Conservation (phyloP, 2,329 filamentous ascomycete species). For the Proliferodiscus dingleyae region DNA sequence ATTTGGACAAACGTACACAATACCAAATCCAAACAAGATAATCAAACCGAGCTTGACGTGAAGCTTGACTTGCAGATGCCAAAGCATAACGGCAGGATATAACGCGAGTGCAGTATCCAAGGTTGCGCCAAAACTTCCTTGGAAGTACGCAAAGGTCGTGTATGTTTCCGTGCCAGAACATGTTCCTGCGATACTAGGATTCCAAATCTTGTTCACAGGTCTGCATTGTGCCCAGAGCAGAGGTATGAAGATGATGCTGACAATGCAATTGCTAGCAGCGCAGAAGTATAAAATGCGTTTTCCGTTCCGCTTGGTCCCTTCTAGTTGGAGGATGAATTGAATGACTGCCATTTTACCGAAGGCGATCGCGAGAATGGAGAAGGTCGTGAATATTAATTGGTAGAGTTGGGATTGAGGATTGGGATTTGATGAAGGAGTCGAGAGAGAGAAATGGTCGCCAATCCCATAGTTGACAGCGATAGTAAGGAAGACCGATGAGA, state of each 20-base stretch:
- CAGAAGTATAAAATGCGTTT: conserved; percentile 12
- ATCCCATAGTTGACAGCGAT: conserved; percentile 9
- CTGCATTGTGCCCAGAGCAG: conserved; percentile 12
- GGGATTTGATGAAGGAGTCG: conserved; percentile 8
- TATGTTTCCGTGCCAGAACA: conserved; percentile 9
- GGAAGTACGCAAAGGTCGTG: conserved; percentile 10
- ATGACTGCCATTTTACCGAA: conserved; percentile 14
- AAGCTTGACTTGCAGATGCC: conserved; percentile 12
- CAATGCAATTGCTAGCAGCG: conserved; percentile 10
- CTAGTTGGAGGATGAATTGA: conserved; percentile 14
- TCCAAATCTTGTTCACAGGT: conserved; percentile 10
- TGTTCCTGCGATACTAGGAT: conserved; percentile 6
- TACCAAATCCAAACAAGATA: conserved; percentile 10
- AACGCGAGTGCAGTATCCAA: conserved; percentile 12
- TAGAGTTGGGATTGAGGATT: conserved; percentile 12
- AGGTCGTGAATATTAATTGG: conserved; percentile 13
- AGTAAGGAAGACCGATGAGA: conserved; percentile 9
- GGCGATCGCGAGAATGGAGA: conserved; percentile 10
- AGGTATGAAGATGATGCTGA: conserved; percentile 13
- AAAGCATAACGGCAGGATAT: conserved; percentile 12
- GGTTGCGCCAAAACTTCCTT: conserved; percentile 12
- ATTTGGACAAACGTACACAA: conserved; percentile 11
- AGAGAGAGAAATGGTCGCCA: conserved; percentile 10
- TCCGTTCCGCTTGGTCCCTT: conserved; percentile 11
- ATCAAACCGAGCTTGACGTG: conserved; percentile 13